A percentile compares a stretch with the other conserved stretches of the same genome.
Evolutionary conservation across 306 rosid genomes (phyloP).

Genomic region (Castanospermum australe): DNA sequence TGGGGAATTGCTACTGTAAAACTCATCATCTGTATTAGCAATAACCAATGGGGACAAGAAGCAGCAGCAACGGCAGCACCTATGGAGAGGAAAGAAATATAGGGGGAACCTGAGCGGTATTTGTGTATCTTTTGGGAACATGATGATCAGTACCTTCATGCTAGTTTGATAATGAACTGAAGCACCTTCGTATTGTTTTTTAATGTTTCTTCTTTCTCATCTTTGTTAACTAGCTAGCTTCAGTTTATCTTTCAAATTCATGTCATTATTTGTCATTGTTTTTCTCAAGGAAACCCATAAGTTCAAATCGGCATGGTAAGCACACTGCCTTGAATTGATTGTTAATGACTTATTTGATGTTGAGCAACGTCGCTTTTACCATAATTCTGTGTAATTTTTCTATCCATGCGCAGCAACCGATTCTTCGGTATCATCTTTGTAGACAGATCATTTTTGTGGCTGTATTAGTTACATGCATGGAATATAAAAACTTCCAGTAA

Average conservation of each 20-base stretch:
- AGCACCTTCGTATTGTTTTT: slow-evolving; percentile 14
- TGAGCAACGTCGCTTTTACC: background rate
- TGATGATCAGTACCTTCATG: slow-evolving; percentile 8
- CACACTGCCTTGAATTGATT: background rate
- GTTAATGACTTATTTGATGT: background rate
- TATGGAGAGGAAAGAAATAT: background rate
- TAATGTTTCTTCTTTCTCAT: background rate
- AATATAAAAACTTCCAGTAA: background rate
- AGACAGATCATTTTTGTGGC: background rate
- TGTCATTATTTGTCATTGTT: background rate
- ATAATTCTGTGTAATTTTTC: background rate
- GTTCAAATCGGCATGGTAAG: slow-evolving; percentile 1
- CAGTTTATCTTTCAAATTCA: slow-evolving; percentile 27
- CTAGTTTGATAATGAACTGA: slow-evolving; percentile 36
- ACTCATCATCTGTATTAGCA: slow-evolving; percentile 10
- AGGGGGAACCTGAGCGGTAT: background rate
- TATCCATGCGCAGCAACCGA: background rate
- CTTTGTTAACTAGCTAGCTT: slow-evolving; percentile 34
- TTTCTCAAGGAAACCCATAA: slow-evolving; percentile 2
- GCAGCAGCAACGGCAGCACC: slow-evolving; percentile 14
- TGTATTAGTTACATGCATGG: background rate
- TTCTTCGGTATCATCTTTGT: background rate
- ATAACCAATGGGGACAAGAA: background rate
- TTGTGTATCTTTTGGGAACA: slow-evolving; percentile 24
- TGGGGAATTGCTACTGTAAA: background rate